Evolutionary conservation across 2,329 filamentous ascomycete genomes (phyloP).

Genomic region (Botrytis tulipae): DNA sequence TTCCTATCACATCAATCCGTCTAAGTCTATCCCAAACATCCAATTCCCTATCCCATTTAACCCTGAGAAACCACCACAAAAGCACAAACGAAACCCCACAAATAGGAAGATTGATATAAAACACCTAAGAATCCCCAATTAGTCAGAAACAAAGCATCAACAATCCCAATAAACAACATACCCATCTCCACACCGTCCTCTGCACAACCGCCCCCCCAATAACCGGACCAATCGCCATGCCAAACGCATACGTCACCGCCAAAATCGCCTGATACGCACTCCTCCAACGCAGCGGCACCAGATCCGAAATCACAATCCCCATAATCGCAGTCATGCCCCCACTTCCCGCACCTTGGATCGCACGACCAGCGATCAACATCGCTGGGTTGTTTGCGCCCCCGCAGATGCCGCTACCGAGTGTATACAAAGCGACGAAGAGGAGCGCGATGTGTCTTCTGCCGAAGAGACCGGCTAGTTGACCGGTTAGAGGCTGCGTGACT

Average conservation of each 20-base stretch:
- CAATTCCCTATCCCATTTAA: neutral
- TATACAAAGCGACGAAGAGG: slow-evolving; percentile 44
- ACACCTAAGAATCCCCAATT: neutral
- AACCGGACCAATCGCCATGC: slow-evolving; percentile 25
- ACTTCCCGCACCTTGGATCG: slow-evolving; percentile 47
- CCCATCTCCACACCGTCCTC: neutral
- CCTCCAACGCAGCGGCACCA: slow-evolving; percentile 48
- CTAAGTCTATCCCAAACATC: slow-evolving; percentile 24
- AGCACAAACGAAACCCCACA: slow-evolving; percentile 10
- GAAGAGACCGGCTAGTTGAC: slow-evolving; percentile 13
- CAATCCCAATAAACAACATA: no score
- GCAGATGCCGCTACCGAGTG: slow-evolving; percentile 50
- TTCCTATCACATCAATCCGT: neutral
- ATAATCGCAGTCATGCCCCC: slow-evolving; percentile 47
- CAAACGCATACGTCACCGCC: neutral
- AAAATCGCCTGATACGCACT: slow-evolving; percentile 44
- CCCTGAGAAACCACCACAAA: neutral
- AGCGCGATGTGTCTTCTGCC: neutral
- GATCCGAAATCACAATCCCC: slow-evolving; percentile 49
- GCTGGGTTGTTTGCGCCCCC: slow-evolving; percentile 45
- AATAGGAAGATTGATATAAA: slow-evolving; percentile 24
- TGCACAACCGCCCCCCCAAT: slow-evolving; percentile 29
- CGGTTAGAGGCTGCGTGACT: slow-evolving; percentile 15
- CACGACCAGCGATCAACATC: slow-evolving; percentile 50
- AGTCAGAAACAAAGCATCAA: no score